Evolutionary conservation across 352 stramenopile species (phyloP).

Genomic region (Globisporangium splendens): DNA sequence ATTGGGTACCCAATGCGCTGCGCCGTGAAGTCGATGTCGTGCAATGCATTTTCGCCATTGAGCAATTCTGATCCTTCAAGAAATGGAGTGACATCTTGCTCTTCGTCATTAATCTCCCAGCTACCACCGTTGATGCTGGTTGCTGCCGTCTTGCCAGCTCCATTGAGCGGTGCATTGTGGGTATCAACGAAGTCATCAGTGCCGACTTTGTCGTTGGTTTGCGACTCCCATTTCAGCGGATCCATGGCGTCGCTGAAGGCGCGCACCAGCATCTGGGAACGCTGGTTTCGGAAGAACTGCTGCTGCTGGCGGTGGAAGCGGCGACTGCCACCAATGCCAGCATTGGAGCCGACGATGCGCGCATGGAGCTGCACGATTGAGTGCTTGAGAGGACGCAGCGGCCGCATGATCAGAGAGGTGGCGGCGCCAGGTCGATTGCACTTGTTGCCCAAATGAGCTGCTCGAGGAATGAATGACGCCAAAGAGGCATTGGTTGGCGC

Average conservation of each 20-base stretch:
- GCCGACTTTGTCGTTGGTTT: neutral
- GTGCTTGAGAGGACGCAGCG: slow-evolving; percentile 37
- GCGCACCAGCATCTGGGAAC: slow-evolving; percentile 29
- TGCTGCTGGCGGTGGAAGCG: slow-evolving; percentile 19
- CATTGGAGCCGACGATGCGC: slow-evolving; percentile 2
- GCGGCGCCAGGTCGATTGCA: slow-evolving; percentile 4
- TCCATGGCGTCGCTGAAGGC: slow-evolving; percentile 43
- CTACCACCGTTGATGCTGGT: slow-evolving; percentile 7
- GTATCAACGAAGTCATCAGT: neutral
- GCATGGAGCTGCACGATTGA: slow-evolving; percentile 32
- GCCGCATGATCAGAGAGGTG: slow-evolving; percentile 10
- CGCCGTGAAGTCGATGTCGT: slow-evolving; percentile 66
- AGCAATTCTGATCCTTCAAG: slow-evolving; percentile 29
- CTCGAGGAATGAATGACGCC: neutral
- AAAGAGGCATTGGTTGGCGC: slow-evolving; percentile 21
- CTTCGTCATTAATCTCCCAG: slow-evolving; percentile 5
- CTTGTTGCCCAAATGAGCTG: slow-evolving; percentile 8
- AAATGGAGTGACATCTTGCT: slow-evolving; percentile 17
- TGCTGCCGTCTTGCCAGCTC: neutral
- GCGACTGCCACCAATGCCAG: slow-evolving; percentile 5
- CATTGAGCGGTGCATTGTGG: slow-evolving; percentile 12
- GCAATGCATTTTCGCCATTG: slow-evolving; percentile 21
- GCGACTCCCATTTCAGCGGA: slow-evolving; percentile 16
- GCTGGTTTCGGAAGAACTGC: slow-evolving; percentile 13
- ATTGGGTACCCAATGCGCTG: slow-evolving; percentile 74